A percentile compares a stretch with the other conserved stretches of the same genome.
Conservation (phyloP, 495 filamentous ascomycete genomes). For the Penicillium chermesinum region DNA sequence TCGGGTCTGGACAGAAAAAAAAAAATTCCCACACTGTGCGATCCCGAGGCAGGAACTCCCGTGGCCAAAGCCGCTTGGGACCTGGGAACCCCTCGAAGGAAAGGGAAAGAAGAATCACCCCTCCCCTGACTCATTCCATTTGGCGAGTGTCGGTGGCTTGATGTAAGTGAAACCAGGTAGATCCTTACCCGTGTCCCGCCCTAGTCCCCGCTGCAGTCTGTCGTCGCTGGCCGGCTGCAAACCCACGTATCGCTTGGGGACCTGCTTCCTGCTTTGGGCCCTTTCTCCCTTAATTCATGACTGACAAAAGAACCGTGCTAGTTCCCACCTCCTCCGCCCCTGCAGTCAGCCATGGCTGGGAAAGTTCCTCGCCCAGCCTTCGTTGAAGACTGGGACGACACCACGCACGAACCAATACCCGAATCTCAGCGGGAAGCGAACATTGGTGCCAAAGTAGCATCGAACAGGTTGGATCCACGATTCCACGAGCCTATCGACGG, state of each 20-base stretch:
- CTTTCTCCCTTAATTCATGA: neutral
- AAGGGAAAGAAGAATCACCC: neutral
- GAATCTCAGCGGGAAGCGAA: conserved; percentile 48
- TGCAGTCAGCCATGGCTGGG: conserved; percentile 35
- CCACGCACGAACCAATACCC: conserved; percentile 40
- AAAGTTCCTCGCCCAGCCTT: conserved; percentile 42
- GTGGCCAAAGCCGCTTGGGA: neutral
- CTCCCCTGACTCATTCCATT: neutral
- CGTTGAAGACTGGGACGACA: conserved; percentile 55
- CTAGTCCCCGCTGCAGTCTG: neutral
- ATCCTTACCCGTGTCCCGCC: conserved; percentile 3
- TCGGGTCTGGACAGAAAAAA: neutral
- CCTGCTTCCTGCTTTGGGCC: conserved; percentile 13
- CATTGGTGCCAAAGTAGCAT: conserved; percentile 45
- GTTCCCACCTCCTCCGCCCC: conserved; percentile 12
- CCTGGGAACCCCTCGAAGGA: neutral
- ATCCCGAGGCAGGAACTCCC: neutral
- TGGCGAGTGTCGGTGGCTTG: conserved; percentile 9
- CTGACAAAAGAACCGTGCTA: conserved; percentile 4
- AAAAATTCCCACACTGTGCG: neutral
- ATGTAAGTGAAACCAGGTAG: conserved; percentile 14
- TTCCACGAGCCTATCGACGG: conserved; percentile 37
- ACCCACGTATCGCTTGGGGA: conserved; percentile 15
- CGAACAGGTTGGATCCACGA: conserved; percentile 41
- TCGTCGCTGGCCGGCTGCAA: conserved; percentile 4